These are phyloP conservation scores for Tetrahymena malaccensis DNA, from an alignment of 73 alveolate genomes.

Conservation along the genomic window DNA sequence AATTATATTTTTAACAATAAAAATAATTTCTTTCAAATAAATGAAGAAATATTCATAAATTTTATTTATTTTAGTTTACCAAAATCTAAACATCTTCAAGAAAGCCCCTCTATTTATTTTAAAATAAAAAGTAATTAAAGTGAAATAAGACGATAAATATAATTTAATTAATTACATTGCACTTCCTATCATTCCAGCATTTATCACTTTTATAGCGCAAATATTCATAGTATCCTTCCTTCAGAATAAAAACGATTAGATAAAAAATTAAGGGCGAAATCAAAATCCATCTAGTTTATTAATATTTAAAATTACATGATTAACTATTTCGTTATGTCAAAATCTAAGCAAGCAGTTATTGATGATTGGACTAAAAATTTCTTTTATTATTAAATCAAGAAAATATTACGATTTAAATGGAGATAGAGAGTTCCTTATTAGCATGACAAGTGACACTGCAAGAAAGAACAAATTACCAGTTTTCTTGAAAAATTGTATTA, in stretches of 20 bases:
- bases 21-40: not conserved
- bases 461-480: constrained; percentile 18
- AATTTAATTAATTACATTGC: not conserved
- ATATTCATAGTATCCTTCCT: not conserved
- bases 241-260: not conserved
- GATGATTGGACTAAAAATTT: not conserved
- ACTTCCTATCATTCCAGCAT: not conserved
- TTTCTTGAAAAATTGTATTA: not conserved
- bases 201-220: not conserved
- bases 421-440: constrained; percentile 10
- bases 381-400: not conserved
- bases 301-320: not conserved
- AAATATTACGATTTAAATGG: constrained; percentile 26
- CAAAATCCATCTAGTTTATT: not conserved
- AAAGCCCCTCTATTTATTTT: not conserved
- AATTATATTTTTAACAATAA: not conserved
- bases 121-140: not conserved
- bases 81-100: not conserved
- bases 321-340: not conserved
- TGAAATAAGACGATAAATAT: not conserved
- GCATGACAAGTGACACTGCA: constrained; percentile 20
- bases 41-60: no score
- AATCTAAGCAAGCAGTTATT: not conserved
- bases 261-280: not conserved
- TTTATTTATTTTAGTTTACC: not conserved